Conservation (phyloP, 1,139 yeast species). For the Pichia inconspicua region DNA sequence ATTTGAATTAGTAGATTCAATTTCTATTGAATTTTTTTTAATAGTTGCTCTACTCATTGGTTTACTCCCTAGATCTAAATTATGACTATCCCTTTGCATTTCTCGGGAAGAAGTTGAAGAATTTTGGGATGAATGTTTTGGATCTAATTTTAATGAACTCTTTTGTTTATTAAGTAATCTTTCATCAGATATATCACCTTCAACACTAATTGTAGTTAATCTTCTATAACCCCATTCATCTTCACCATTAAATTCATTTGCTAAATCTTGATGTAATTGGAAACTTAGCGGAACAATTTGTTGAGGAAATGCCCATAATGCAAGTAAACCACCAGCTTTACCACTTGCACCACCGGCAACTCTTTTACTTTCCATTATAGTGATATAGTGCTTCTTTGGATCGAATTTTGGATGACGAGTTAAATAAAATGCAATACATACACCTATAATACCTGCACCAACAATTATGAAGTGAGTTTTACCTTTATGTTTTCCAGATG, state of each 20-base stretch:
- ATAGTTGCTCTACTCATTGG: slow-evolving; percentile 27
- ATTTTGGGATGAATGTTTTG: not conserved
- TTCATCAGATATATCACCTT: slow-evolving; percentile 54
- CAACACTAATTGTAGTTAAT: slow-evolving; percentile 77
- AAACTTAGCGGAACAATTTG: slow-evolving; percentile 88
- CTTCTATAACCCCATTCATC: slow-evolving; percentile 90
- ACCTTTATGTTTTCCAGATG: slow-evolving; percentile 52
- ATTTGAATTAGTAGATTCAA: slow-evolving; percentile 26
- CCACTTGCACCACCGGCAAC: slow-evolving; percentile 98
- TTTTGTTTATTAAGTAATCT: slow-evolving; percentile 9
- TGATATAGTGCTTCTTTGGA: slow-evolving; percentile 65
- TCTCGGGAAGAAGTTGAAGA: slow-evolving; percentile 2
- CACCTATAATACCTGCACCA: slow-evolving; percentile 96
- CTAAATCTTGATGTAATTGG: slow-evolving; percentile 73
- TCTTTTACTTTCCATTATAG: slow-evolving; percentile 81
- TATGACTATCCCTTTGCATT: not conserved
- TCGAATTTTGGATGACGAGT: slow-evolving; percentile 78
- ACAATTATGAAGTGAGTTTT: slow-evolving; percentile 67
- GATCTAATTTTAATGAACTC: slow-evolving; percentile 1
- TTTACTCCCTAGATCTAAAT: slow-evolving; percentile 14
- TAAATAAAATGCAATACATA: slow-evolving; percentile 84
- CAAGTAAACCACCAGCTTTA: slow-evolving; percentile 92
- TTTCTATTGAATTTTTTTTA: slow-evolving; percentile 33
- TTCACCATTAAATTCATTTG: slow-evolving; percentile 72
- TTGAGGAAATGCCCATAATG: slow-evolving; percentile 95